phyloP scores from a whole-genome alignment of 2,329 filamentous ascomycete genomes.

The Aspergillus sojae region DNA sequence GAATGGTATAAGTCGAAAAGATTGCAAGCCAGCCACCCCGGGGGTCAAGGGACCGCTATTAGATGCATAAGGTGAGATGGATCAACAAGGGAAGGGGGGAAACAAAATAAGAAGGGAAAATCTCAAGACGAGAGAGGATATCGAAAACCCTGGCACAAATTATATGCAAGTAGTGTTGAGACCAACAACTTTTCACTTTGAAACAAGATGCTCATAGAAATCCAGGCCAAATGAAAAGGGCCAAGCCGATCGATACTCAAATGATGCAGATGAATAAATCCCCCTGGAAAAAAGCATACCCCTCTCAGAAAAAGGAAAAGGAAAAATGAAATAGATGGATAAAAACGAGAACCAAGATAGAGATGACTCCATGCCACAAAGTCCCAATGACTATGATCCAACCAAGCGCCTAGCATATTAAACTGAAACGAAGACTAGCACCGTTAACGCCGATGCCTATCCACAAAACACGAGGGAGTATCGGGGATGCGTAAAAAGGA shows the following conservation, averaged over 20 bases:
- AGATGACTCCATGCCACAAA: slow-evolving; percentile 24
- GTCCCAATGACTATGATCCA: slow-evolving; percentile 21
- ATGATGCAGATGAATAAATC: slow-evolving; percentile 20
- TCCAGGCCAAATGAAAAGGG: slow-evolving; percentile 11
- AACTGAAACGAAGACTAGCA: slow-evolving; percentile 19
- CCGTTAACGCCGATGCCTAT: slow-evolving; percentile 26
- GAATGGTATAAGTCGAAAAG: slow-evolving; percentile 14
- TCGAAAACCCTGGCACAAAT: slow-evolving; percentile 22
- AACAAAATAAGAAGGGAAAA: slow-evolving; percentile 2
- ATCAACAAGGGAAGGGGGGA: neutral
- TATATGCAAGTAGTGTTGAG: slow-evolving; percentile 26
- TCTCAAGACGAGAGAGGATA: slow-evolving; percentile 21
- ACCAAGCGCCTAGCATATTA: slow-evolving; percentile 25
- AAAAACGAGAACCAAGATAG: slow-evolving; percentile 1
- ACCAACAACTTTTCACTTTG: slow-evolving; percentile 17
- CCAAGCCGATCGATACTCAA: slow-evolving; percentile 11
- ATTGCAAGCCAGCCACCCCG: slow-evolving; percentile 2
- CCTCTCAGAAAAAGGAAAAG: slow-evolving; percentile 11
- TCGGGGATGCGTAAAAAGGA: slow-evolving; percentile 14
- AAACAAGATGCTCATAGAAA: slow-evolving; percentile 21
- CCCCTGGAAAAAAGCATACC: slow-evolving; percentile 6
- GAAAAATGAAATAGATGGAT: neutral
- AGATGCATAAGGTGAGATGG: slow-evolving; percentile 14
- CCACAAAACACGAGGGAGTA: slow-evolving; percentile 20
- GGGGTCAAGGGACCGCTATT: slow-evolving; percentile 7